Evolutionary conservation across 257 asterid genomes (phyloP).

Genomic region (Gentiana macrophylla): DNA sequence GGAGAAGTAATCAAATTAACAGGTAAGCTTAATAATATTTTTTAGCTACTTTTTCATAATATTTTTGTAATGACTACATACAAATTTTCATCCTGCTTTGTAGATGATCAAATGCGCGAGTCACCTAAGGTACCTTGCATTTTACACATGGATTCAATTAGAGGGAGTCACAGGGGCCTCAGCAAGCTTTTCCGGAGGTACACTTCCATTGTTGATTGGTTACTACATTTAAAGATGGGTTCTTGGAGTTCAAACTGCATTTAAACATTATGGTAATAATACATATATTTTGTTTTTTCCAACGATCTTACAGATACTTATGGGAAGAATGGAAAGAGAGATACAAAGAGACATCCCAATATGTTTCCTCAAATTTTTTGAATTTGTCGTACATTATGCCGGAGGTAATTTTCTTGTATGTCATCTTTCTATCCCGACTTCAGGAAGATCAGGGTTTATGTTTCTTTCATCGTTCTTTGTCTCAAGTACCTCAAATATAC

Average conservation of each 20-base stretch:
- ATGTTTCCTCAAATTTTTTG: constrained; percentile 34
- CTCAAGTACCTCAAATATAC: too few species aligned
- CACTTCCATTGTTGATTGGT: constrained; percentile 11
- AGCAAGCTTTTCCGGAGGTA: constrained; percentile 59
- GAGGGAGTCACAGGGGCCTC: constrained; percentile 65
- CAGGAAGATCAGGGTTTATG: neutral
- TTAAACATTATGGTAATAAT: too few species aligned
- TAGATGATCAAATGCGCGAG: constrained; percentile 38
- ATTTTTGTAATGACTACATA: neutral
- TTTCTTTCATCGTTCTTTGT: too few species aligned
- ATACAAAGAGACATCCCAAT: constrained; percentile 23
- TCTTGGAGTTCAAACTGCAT: too few species aligned
- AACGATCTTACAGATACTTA: constrained; percentile 52
- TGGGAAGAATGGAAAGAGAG: constrained; percentile 79
- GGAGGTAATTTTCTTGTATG: constrained; percentile 37
- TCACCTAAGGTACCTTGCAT: constrained; percentile 52
- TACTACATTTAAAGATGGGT: too few species aligned
- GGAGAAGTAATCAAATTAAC: constrained; percentile 47
- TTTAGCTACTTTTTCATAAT: neutral
- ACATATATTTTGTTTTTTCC: too few species aligned
- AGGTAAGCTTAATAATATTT: constrained; percentile 26
- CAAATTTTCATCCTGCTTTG: constrained; percentile 17
- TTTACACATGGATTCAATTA: constrained; percentile 84
- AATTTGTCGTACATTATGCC: constrained; percentile 38
- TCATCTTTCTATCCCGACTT: constrained; percentile 4